Evolutionary conservation across 495 filamentous ascomycete genomes (phyloP).

Genomic region (Neurospora sp.): DNA sequence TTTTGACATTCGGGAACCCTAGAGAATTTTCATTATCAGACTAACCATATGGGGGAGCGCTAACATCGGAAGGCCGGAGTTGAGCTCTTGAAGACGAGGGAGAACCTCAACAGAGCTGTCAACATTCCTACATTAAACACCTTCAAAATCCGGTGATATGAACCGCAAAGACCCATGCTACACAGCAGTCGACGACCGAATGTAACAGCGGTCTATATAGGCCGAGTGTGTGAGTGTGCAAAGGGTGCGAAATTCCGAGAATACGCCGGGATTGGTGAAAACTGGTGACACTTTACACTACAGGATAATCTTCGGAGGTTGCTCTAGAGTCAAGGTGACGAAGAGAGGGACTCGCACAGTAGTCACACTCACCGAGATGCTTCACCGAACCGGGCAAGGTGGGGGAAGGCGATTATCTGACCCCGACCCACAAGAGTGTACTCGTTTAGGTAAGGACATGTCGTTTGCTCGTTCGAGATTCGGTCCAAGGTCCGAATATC

Average conservation of each 20-base stretch:
- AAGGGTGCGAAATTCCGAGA: not conserved
- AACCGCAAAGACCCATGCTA: not conserved
- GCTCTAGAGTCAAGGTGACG: not conserved
- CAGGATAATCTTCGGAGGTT: not conserved
- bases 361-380: not conserved
- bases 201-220: not conserved
- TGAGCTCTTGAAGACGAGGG: not conserved
- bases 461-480: not conserved
- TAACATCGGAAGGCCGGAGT: not conserved
- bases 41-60: not conserved
- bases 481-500: not conserved
- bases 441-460: not conserved
- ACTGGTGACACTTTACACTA: not conserved
- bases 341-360: not conserved
- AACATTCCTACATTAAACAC: not conserved
- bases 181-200: not conserved
- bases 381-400: not conserved
- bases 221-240: not conserved
- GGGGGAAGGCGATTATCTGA: not conserved
- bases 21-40: not conserved
- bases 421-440: not conserved
- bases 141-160: not conserved
- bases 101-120: not conserved
- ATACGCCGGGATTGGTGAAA: not conserved
- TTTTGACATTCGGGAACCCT: not conserved